Base-by-base conservation (phyloP, 768 basidiomycete species). In the Symmetrospora coprosmae region DNA sequence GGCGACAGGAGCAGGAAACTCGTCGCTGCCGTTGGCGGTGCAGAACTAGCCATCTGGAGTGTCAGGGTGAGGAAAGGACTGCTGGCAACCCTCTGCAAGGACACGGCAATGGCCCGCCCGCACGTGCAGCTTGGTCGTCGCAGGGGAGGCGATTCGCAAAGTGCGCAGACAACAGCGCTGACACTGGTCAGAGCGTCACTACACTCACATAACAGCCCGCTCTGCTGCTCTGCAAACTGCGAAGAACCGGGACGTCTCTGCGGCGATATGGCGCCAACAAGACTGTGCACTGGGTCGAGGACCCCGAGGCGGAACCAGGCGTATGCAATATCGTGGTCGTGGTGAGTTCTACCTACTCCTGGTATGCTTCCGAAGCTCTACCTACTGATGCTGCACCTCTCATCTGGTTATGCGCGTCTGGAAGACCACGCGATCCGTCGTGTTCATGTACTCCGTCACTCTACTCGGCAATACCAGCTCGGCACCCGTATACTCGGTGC, bases 221-320 rank as follows among this genome's bases (percentile, higher is more conserved):
- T 25, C 23, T 63, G 9, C 25, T 56, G 16, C 35, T 63, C 19
- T 63, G 62, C 62, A 63, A 63, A 45, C 30, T 63, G 25, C 59
- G 59, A 43, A 58, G 62, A 2, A 59, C 53, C 4, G 40, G 41
- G 3, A 53, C 52, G 4, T 63, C 62, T 35, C 30, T 63, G 27
- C n/a, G 62, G 35, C 62, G 52, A 30, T 49, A 63, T 59, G 62
- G 62, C n/a, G 14, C 33, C 27, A 63, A 63, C 46, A 33, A 59
- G 38, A 38, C 40, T 23, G 62, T 63, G 19, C 30, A 48, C 33
- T 63, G 62, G 62, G 23, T 43, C 30, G 50, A 61, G n/a, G 60
- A 52, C 21, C 60, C 49, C 4, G 19, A 61, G 14, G 41, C 41
- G 19, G 30, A 11, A 23, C 13, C 40, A 17, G 30, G 31, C 3